phyloP scores from a whole-genome alignment of 2,329 filamentous ascomycete genomes.

The Pseudocercospora fuligena region DNA sequence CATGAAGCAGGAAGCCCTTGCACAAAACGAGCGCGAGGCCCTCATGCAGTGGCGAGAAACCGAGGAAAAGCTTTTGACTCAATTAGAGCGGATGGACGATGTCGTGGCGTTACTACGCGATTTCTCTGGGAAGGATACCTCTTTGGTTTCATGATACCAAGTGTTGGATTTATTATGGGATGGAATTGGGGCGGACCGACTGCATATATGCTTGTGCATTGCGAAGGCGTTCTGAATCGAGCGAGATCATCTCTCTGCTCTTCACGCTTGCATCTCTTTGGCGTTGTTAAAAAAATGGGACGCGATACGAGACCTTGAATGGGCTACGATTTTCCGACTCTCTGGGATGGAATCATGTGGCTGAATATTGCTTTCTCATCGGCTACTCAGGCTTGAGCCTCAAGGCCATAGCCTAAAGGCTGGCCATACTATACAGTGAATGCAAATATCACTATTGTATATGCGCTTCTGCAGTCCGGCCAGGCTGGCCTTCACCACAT shows the following conservation, averaged over 20 bases:
- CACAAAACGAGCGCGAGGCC: constrained; percentile 71
- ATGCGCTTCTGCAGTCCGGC: not conserved
- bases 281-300: constrained; percentile 15
- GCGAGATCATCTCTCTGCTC: constrained; percentile 2
- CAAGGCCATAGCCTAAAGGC: not conserved
- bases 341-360: not conserved
- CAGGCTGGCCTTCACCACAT: too few relatives aligned
- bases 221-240: constrained; percentile 6
- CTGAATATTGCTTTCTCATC: not conserved
- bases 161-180: not conserved
- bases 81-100: constrained; percentile 82
- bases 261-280: constrained; percentile 15
- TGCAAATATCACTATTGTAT: not conserved
- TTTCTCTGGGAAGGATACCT: constrained; percentile 40
- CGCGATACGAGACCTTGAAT: constrained; percentile 18
- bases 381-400: not conserved
- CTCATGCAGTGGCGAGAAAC: constrained; percentile 66
- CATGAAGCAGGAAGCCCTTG: constrained; percentile 80
- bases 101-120: constrained; percentile 74
- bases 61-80: constrained; percentile 74
- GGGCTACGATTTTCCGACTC: constrained; percentile 9
- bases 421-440: not conserved
- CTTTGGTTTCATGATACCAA: constrained; percentile 28
- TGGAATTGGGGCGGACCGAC: not conserved
- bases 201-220: constrained; percentile 14